Evolutionary conservation across 1,284 basidiomycete species (phyloP).

Genomic region (Malassezia obtusa): DNA sequence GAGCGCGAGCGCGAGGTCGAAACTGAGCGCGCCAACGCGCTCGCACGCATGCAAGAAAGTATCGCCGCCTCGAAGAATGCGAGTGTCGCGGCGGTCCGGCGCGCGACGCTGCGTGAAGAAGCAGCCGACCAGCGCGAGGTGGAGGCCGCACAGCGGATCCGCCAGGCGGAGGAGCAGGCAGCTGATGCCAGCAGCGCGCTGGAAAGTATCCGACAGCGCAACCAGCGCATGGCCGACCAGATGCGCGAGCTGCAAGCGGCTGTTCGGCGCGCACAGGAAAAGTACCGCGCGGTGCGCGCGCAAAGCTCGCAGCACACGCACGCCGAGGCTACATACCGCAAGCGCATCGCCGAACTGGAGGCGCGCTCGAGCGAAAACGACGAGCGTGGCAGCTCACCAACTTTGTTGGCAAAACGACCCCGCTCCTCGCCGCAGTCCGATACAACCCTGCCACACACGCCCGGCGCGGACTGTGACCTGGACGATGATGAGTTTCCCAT

Average conservation of each 20-base stretch:
- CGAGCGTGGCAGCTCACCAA: background rate
- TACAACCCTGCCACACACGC: too few relatives aligned
- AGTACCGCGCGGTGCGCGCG: conserved; percentile 2
- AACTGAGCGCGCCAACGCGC: background rate
- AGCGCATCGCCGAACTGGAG: background rate
- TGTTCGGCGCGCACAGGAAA: background rate
- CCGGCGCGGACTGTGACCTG: background rate
- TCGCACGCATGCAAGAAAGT: background rate
- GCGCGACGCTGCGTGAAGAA: conserved; percentile 8
- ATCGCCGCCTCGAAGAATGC: background rate
- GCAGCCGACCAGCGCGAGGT: background rate
- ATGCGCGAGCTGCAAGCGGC: conserved; percentile 14
- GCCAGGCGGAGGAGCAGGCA: conserved; percentile 6
- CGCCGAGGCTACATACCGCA: background rate
- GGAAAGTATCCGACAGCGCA: background rate
- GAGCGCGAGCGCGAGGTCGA: background rate
- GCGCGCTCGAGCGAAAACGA: background rate
- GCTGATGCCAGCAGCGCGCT: conserved; percentile 4
- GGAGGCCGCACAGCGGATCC: background rate
- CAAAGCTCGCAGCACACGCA: background rate
- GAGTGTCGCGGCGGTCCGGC: conserved; percentile 10
- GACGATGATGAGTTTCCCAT: conserved; percentile 12
- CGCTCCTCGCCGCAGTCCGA: background rate
- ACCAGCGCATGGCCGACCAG: conserved; percentile 15
- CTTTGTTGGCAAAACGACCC: background rate